phyloP scores from a whole-genome alignment of 176 grass and related monocot species.

The Puccinellia tenuiflora region DNA sequence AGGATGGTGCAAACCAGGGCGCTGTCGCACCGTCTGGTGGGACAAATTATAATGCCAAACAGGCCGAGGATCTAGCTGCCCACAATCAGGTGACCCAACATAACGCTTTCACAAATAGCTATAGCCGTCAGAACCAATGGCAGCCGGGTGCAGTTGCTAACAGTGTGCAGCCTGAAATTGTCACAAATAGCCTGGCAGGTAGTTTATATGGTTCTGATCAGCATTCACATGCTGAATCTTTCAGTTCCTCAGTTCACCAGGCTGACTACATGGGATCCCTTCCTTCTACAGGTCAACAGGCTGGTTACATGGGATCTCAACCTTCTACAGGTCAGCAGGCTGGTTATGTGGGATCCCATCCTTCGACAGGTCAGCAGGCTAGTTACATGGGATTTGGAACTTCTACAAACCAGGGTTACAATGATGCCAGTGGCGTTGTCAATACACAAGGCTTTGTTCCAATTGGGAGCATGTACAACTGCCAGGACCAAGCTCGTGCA shows the following conservation, averaged over 20 bases:
- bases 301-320: constrained; percentile 29
- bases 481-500: constrained; percentile 32
- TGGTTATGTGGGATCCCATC: constrained; percentile 24
- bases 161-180: constrained; percentile 35
- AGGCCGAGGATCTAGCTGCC: constrained; percentile 3
- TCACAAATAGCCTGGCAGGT: constrained; percentile 22
- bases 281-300: constrained; percentile 15
- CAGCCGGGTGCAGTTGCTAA: constrained; percentile 42
- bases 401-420: constrained; percentile 33
- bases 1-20: constrained; percentile 40
- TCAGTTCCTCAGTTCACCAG: constrained; percentile 9
- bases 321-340: constrained; percentile 20
- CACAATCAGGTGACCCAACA: constrained; percentile 35
- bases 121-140: constrained; percentile 36
- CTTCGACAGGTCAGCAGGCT: constrained; percentile 7
- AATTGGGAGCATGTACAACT: constrained; percentile 27
- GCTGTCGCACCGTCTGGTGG: neutral
- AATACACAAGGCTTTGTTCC: constrained; percentile 40
- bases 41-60: neutral
- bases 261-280: constrained; percentile 25
- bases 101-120: constrained; percentile 22
- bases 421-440: constrained; percentile 32
- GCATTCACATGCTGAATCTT: neutral
- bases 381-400: constrained; percentile 34
- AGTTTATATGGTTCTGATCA: constrained; percentile 43